Conservation (phyloP, 495 filamentous ascomycete genomes). For the Penicillium pulvis region DNA sequence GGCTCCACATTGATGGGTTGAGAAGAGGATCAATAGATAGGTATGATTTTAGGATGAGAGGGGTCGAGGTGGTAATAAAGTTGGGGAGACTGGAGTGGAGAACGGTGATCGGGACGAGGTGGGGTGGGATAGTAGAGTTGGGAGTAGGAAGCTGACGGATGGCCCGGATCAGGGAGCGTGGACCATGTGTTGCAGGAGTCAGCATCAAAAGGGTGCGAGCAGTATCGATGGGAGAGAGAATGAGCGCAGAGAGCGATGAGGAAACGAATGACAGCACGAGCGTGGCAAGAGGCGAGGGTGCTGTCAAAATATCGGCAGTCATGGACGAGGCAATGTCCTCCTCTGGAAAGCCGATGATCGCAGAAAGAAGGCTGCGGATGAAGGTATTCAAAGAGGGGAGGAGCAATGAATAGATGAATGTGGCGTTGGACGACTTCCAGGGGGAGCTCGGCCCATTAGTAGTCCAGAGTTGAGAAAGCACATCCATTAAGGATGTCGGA, state of each 20-base stretch:
- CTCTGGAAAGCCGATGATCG: constrained; percentile 81
- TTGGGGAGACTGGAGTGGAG: constrained; percentile 83
- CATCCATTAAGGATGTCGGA: constrained; percentile 73
- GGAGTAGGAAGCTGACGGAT: constrained; percentile 69
- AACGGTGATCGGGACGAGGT: constrained; percentile 77
- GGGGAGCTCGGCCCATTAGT: constrained; percentile 88
- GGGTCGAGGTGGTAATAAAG: constrained; percentile 74
- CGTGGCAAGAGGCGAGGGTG: constrained; percentile 70
- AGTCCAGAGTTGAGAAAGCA: constrained; percentile 81
- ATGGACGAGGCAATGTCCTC: constrained; percentile 59
- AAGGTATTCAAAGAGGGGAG: constrained; percentile 84
- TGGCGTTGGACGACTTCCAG: constrained; percentile 93
- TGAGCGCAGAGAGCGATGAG: constrained; percentile 72
- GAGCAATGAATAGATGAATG: constrained; percentile 84
- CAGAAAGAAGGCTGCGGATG: constrained; percentile 79
- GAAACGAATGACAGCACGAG: constrained; percentile 81
- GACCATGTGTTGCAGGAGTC: constrained; percentile 70
- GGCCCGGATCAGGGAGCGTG: constrained; percentile 72
- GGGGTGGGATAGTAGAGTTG: constrained; percentile 69
- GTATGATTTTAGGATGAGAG: constrained; percentile 76
- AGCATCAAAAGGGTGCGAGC: constrained; percentile 86
- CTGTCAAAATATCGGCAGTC: constrained; percentile 64
- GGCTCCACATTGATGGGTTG: constrained; percentile 76
- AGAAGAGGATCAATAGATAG: constrained; percentile 78
- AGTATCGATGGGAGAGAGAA: constrained; percentile 85